Percentiles rank a stretch among this genome's conserved stretches.
Conservation (phyloP, 306 rosid species). For the Pterocarpus macrocarpus region DNA sequence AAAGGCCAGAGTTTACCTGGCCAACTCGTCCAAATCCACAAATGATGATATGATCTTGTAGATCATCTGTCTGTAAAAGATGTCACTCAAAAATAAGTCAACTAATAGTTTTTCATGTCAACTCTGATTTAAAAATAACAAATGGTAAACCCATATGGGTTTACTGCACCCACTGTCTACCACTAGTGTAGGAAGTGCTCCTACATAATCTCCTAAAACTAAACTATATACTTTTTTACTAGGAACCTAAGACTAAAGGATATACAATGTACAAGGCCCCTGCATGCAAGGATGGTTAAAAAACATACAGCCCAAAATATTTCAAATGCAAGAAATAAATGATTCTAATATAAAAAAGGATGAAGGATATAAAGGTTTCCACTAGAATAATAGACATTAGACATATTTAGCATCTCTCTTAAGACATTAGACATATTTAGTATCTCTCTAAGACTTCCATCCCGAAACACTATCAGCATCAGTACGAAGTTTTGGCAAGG, state of each 20-base stretch:
- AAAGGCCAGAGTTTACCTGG: constrained; percentile 65
- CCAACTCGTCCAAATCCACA: constrained; percentile 99
- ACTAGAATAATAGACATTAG: constrained; percentile 16
- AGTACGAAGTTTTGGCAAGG: background rate
- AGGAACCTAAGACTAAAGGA: constrained; percentile 29
- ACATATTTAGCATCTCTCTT: constrained; percentile 10
- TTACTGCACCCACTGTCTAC: constrained; percentile 38
- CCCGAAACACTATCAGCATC: background rate
- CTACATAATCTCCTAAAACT: constrained; percentile 31
- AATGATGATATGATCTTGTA: constrained; percentile 96
- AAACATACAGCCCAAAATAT: constrained; percentile 25
- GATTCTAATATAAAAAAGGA: background rate
- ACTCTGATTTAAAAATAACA: constrained; percentile 34
- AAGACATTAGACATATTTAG: background rate
- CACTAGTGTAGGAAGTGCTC: constrained; percentile 17
- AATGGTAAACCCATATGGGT: constrained; percentile 29
- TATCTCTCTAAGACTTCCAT: background rate
- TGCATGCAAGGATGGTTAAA: background rate
- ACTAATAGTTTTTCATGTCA: constrained; percentile 32
- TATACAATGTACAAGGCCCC: background rate
- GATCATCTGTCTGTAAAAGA: constrained; percentile 92
- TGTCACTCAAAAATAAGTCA: constrained; percentile 50
- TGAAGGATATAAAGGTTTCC: constrained; percentile 12
- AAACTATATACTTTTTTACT: constrained; percentile 17
- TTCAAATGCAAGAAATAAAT: constrained; percentile 19